Base-by-base conservation (phyloP, 306 rosid genomes). In the Cucumis hystrix region DNA sequence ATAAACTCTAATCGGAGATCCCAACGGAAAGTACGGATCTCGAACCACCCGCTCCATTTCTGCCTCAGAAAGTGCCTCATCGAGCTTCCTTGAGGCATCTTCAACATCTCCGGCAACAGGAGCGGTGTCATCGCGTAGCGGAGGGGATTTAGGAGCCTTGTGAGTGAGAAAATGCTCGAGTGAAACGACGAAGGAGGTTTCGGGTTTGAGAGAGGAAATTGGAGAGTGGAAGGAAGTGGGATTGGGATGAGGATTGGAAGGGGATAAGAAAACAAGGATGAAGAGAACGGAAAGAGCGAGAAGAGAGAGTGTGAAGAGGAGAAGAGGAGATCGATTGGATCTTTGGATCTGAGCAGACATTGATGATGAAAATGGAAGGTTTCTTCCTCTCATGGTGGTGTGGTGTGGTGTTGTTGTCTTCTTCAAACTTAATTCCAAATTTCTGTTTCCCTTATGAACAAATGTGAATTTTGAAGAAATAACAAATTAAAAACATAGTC, bases 141-240 rank as follows among this genome's bases (percentile, higher is more conserved):
- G 64, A 20, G 76, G 43, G 5, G 82, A 23, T 14, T 43, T 72
- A 11, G 79, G 78, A n/a, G 79, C 78, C 51, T 80, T 64, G 68
- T 62, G 83, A 12, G 88, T 18, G 81, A 86, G 97, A 86, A 94
- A 94, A 15, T 80, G 83, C n/a, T 91, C 91, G 20, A 94, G 92
- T 18, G 98, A 91, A 17, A 80, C 10, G 4, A 90, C 87, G 77
- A 91, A 94, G 10, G 97, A 91, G 35, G 97, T 91, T 41, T 94
- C 84, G 51, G 80, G 85, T 16, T 18, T 41, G 16, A 25, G 18
- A 72, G 35, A 84, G 21, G 78, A 81, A 64, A 76, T 17, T 16
- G 67, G 39, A 17, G 12, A 5, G 12, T 28, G 73, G 73, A 82
- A 49, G n/a, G 58, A 33, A 33, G 79, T 3, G 7, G 78, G 55